Conservation (phyloP, 1,284 basidiomycete genomes). For the Marasmius fiardii region DNA sequence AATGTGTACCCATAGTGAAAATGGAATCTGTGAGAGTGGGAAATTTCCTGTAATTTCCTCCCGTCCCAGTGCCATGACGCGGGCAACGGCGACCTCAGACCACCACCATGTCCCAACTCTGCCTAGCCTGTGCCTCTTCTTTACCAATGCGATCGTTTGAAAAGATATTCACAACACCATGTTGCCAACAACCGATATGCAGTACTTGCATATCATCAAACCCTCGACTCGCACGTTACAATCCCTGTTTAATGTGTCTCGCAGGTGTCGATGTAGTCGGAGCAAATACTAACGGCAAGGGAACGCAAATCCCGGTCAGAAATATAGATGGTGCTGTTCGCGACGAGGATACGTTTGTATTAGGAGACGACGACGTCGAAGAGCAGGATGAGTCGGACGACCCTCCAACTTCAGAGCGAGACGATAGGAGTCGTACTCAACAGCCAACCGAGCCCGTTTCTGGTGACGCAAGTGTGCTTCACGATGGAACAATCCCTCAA, state of each 20-base stretch:
- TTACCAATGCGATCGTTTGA: constrained; percentile 36
- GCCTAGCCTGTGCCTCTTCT: constrained; percentile 64
- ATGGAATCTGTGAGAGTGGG: too few species aligned
- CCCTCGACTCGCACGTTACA: constrained; percentile 56
- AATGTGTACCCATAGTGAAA: too few species aligned
- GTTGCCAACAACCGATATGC: constrained; percentile 62
- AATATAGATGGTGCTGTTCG: constrained; percentile 53
- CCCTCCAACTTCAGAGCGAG: constrained; percentile 5
- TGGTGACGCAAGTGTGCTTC: neutral
- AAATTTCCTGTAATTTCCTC: too few species aligned
- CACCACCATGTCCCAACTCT: constrained; percentile 27
- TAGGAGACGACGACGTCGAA: constrained; percentile 63
- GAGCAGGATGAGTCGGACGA: too few species aligned
- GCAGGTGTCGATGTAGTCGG: constrained; percentile 49
- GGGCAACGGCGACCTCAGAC: neutral
- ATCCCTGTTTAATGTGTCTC: constrained; percentile 64
- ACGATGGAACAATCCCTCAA: neutral
- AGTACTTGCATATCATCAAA: constrained; percentile 48
- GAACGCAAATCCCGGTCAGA: neutral
- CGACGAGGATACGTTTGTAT: constrained; percentile 59
- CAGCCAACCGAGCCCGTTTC: neutral
- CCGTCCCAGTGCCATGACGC: too few species aligned
- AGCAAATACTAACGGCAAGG: constrained; percentile 12
- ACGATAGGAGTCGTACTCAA: neutral
- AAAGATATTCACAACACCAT: constrained; percentile 45